Evolutionary conservation across 805 yeast genomes (phyloP).

Genomic region (Monosporozyma yasuniensis): DNA sequence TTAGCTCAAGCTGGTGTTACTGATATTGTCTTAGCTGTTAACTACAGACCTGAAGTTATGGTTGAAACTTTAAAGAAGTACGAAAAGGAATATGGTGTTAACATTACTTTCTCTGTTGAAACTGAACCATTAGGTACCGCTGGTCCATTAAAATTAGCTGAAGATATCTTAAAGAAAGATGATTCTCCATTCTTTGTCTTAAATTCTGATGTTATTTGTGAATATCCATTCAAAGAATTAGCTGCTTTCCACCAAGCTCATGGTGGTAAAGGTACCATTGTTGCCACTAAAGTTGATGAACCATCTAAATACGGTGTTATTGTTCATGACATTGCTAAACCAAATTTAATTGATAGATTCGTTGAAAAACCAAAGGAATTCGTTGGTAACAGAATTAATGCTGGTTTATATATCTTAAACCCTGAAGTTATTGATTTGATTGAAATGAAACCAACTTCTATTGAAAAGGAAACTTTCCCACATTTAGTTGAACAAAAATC

Average conservation of each 20-base stretch:
- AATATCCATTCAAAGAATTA: constrained; percentile 91
- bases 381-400: constrained; percentile 99
- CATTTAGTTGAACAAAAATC: constrained; percentile 78
- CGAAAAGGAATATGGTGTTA: constrained; percentile 90
- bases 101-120: constrained; percentile 94
- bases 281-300: constrained; percentile 98
- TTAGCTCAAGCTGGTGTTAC: constrained; percentile 97
- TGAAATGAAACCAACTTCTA: constrained; percentile 97
- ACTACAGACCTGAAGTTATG: constrained; percentile 99
- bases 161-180: constrained; percentile 86
- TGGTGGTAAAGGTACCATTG: constrained; percentile 97
- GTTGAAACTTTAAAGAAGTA: constrained; percentile 88
- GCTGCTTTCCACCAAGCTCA: constrained; percentile 88
- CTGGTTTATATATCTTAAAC: constrained; percentile 96
- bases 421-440: constrained; percentile 95
- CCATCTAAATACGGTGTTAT: constrained; percentile 99
- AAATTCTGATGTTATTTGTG: constrained; percentile 98
- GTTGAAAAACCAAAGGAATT: constrained; percentile 99
- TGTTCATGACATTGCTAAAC: constrained; percentile 91
- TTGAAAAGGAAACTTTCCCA: constrained; percentile 99
- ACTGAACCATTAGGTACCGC: constrained; percentile 99
- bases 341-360: constrained; percentile 94
- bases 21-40: constrained; percentile 95
- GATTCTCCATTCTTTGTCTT: constrained; percentile 93
- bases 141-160: constrained; percentile 97